Percentiles rank a stretch among this genome's conserved stretches.
Evolutionary conservation across 352 stramenopile genomes (phyloP).

Genomic region (Pythium aquatile): DNA sequence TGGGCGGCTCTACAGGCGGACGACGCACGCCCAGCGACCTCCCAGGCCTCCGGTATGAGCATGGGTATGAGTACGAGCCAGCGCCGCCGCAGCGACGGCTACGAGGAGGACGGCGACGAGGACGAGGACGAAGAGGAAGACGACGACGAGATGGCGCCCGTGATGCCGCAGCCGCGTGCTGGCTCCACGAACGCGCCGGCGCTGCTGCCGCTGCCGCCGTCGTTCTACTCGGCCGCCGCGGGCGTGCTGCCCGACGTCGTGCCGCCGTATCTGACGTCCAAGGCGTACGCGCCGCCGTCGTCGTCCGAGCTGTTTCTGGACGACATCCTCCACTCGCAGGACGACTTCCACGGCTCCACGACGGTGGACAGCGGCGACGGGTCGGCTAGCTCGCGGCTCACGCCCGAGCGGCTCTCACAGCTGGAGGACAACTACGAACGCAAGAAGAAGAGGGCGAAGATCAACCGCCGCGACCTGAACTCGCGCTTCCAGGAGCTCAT

Average conservation of each 20-base stretch:
- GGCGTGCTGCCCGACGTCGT: slow-evolving; percentile 11
- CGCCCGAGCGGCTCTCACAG: slow-evolving; percentile 37
- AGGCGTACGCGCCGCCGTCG: background rate
- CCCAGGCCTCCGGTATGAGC: background rate
- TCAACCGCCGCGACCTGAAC: slow-evolving; percentile 67
- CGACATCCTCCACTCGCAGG: slow-evolving; percentile 33
- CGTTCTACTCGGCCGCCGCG: slow-evolving; percentile 14
- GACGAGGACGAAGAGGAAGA: slow-evolving; percentile 13
- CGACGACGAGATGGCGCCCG: slow-evolving; percentile 16
- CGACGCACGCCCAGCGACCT: background rate
- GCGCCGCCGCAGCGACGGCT: background rate
- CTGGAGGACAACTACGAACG: slow-evolving; percentile 68
- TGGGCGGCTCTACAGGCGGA: slow-evolving; percentile 18
- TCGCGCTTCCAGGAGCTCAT: slow-evolving; percentile 67
- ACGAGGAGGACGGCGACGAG: slow-evolving; percentile 15
- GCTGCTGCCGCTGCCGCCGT: slow-evolving; percentile 12
- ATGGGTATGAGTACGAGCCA: background rate
- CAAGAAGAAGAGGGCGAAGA: slow-evolving; percentile 73
- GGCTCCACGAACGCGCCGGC: background rate
- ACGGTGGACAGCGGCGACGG: slow-evolving; percentile 6
- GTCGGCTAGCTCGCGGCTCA: slow-evolving; percentile 14
- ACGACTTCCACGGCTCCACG: slow-evolving; percentile 24
- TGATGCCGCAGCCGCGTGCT: slow-evolving; percentile 12
- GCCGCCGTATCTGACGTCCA: slow-evolving; percentile 15
- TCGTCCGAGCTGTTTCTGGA: slow-evolving; percentile 41